These are phyloP conservation scores for Chlamydomonas sp. DNA, from an alignment of 139 green algal genomes.

Conservation along the genomic window DNA sequence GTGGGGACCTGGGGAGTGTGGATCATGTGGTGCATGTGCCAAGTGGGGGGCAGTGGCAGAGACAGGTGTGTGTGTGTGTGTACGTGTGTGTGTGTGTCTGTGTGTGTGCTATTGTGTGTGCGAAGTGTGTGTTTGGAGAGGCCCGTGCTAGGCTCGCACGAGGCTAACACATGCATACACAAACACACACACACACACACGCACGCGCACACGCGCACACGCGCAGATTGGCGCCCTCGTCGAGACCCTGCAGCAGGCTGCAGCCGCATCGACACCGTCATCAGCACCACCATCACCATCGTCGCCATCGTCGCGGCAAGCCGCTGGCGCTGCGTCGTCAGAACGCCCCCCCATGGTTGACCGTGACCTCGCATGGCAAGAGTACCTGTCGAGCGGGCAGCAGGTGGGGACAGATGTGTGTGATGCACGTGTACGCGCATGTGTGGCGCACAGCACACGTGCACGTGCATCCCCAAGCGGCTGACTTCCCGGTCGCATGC, in stretches of 20 bases:
- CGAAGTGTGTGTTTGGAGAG: too few species aligned
- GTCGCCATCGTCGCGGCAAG: not conserved
- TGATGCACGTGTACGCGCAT: not conserved
- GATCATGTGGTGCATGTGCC: too few species aligned
- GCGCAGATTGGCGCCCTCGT: too few species aligned
- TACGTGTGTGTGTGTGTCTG: too few species aligned
- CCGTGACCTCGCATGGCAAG: constrained; percentile 41
- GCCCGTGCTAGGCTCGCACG: too few species aligned
- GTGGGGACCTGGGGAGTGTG: too few species aligned
- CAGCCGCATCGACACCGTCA: not conserved
- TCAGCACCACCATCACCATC: too few species aligned
- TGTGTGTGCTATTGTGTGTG: too few species aligned
- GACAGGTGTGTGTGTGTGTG: too few species aligned
- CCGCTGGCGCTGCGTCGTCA: not conserved
- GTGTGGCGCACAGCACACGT: not conserved
- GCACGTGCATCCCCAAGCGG: not conserved
- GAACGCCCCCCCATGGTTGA: constrained; percentile 22
- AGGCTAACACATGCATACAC: not conserved
- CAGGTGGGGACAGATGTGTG: constrained; percentile 16
- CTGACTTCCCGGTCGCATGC: too few species aligned
- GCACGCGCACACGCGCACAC: not conserved
- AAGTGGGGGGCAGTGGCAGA: too few species aligned
- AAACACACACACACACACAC: not conserved
- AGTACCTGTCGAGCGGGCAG: constrained; percentile 66
- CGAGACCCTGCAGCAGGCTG: not conserved